phyloP scores from a whole-genome alignment of 169 alveolate species.

The Cryptosporidium bovis region DNA sequence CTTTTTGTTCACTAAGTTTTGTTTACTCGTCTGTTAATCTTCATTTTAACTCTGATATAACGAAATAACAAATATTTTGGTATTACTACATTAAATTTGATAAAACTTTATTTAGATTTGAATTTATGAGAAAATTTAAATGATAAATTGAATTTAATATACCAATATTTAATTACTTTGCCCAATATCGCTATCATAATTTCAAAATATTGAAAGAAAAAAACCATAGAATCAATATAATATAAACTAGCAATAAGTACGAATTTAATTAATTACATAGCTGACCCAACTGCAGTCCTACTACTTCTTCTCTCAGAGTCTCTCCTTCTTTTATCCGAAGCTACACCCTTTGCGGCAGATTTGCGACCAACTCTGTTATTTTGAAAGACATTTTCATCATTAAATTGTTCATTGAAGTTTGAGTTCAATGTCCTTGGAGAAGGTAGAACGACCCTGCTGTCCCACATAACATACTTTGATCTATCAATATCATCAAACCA shows the following conservation, averaged over 20 bases:
- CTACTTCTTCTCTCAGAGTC: constrained; percentile 61
- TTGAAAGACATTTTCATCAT: constrained; percentile 68
- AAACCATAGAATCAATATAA: too few species aligned
- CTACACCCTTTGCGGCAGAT: constrained; percentile 14
- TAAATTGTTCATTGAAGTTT: constrained; percentile 12
- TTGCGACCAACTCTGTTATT: constrained; percentile 46
- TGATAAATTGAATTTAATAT: too few species aligned
- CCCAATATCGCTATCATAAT: too few species aligned
- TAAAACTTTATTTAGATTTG: too few species aligned
- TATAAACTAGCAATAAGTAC: too few species aligned
- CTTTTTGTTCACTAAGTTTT: background rate
- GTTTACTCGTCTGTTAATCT: background rate
- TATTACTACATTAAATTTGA: too few species aligned
- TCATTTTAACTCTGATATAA: too few species aligned
- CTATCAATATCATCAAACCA: constrained; percentile 74
- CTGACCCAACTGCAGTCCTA: constrained; percentile 18
- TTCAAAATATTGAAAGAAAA: too few species aligned
- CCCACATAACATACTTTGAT: constrained; percentile 71
- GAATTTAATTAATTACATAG: background rate
- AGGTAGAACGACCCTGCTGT: constrained; percentile 58
- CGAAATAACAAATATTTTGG: too few species aligned
- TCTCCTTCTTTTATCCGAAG: constrained; percentile 66
- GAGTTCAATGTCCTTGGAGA: constrained; percentile 14
- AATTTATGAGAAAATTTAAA: too few species aligned
- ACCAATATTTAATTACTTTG: too few species aligned